Evolutionary conservation across 139 green algal species (phyloP), one percentile per base, ranked within the genome.

Genomic region (Ettlia oleoabundans): DNA sequence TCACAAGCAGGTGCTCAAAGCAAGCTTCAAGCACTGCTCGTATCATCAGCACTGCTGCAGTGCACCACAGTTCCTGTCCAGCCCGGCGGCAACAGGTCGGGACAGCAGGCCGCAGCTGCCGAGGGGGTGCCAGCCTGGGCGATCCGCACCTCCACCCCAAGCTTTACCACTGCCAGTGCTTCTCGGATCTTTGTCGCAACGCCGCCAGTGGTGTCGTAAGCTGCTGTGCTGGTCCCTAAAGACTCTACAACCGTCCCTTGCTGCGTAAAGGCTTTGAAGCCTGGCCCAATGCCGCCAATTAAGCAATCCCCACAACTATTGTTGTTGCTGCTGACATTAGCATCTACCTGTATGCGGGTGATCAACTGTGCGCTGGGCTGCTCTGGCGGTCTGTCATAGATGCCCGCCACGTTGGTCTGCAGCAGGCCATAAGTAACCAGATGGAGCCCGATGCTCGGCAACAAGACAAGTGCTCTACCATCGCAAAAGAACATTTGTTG

Each of bases 341-440:
- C 33, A 15, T 67, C 38, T 24, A 81, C 47, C 38, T 78, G 35
- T 9, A 71, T 19, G 4, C 47, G 38, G 9, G 43, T 67, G 28
- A 95, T 70, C 30, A 92, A 80, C 51, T 81, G 32, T 3, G 91
- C 88, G 1, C 83, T 86, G 3, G 62, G 52, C 58, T 90, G 71
- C 42, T 86, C 66, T 7, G 92, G 92, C n/a, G 86, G 86, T 8
- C 76, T 61, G 73, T 91, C 86, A 40, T 69, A 94, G 9, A 95
- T 81, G 26, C 91, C 92, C 7, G 75, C 38, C 41, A 95, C 92
- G 64, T 95, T 86, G 38, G 92, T 94, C 80, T 92, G 77, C 33
- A 78, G 69, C 1, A 26, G 19, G 66, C 13, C 30, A 43, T 32
- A 32, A 43, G 64, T 1, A 71, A 24, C 13, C 32, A 41, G 32